phyloP scores from a whole-genome alignment of 1,284 basidiomycete genomes.

The Heterobasidion occidentale region DNA sequence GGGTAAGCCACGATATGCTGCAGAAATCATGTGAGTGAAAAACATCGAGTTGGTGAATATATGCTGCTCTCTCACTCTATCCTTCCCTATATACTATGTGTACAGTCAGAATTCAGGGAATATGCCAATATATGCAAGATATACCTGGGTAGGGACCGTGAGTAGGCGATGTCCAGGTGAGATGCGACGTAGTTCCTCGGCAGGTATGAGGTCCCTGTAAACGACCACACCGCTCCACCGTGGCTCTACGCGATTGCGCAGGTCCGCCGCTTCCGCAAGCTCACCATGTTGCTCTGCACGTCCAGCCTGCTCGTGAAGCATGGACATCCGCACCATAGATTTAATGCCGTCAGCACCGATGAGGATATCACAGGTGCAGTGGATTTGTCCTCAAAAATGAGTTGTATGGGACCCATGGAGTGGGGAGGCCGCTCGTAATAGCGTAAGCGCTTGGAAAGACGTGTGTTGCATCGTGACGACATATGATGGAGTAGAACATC shows the following conservation, averaged over 20 bases:
- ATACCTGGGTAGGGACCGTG: slow-evolving; percentile 26
- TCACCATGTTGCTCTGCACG: slow-evolving; percentile 11
- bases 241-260: slow-evolving; percentile 18
- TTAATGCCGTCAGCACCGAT: slow-evolving; percentile 43
- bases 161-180: slow-evolving; percentile 27
- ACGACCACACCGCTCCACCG: slow-evolving; percentile 31
- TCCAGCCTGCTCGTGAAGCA: slow-evolving; percentile 17
- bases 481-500: slow-evolving; percentile 27
- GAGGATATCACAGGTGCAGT: slow-evolving; percentile 36
- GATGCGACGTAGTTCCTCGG: slow-evolving; percentile 21
- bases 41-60: neutral
- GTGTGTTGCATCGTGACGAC: slow-evolving; percentile 20
- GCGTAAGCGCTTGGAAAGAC: slow-evolving; percentile 30
- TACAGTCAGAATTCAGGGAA: neutral
- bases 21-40: neutral
- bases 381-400: slow-evolving; percentile 35
- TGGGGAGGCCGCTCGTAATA: slow-evolving; percentile 23
- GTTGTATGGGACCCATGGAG: slow-evolving; percentile 17
- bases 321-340: slow-evolving; percentile 18
- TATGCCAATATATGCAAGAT: slow-evolving; percentile 6
- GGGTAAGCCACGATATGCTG: slow-evolving; percentile 39
- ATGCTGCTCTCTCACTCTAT: slow-evolving; percentile 20
- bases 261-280: slow-evolving; percentile 11
- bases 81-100: slow-evolving; percentile 31
- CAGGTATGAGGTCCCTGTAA: slow-evolving; percentile 32